Percentiles rank a stretch among this genome's conserved stretches.
Evolutionary conservation across 2,329 filamentous ascomycete genomes (phyloP).

Genomic region (Eurotiales sp.): DNA sequence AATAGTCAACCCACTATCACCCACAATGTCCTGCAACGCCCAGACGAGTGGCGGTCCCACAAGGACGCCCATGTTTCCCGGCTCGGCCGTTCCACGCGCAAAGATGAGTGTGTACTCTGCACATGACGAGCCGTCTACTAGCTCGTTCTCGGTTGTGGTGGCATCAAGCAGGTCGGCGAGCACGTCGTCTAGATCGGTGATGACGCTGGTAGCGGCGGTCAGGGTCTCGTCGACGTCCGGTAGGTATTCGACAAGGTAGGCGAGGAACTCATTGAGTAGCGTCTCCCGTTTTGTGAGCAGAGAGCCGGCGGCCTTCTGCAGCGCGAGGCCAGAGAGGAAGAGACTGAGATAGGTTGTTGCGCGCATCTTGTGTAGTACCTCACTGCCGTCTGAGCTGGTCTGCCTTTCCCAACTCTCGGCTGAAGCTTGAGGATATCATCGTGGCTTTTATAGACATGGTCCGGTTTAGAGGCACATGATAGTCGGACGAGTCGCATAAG

Average conservation of each 20-base stretch:
- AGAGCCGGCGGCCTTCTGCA: background rate
- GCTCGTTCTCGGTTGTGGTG: conserved; percentile 18
- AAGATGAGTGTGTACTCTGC: conserved; percentile 19
- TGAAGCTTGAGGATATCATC: too few species aligned
- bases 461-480: too few species aligned
- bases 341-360: background rate
- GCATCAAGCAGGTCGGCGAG: conserved; percentile 14
- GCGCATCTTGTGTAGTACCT: background rate
- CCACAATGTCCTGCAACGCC: conserved; percentile 16
- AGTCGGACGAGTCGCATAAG: too few species aligned
- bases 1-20: conserved; percentile 14
- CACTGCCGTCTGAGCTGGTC: too few species aligned
- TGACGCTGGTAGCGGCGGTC: conserved; percentile 7
- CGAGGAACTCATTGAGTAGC: conserved; percentile 15
- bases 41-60: conserved; percentile 20
- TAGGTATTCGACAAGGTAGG: conserved; percentile 13
- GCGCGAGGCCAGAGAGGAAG: background rate
- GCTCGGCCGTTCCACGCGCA: conserved; percentile 20
- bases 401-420: too few species aligned
- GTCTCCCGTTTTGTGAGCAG: conserved; percentile 5
- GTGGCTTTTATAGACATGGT: too few species aligned
- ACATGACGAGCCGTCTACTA: conserved; percentile 8
- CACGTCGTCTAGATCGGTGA: conserved; percentile 12
- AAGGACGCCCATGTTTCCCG: conserved; percentile 18
- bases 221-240: conserved; percentile 14